These are phyloP conservation scores for Aureobasidium sp. DNA, from an alignment of 2,329 filamentous ascomycete species.

Conservation along the genomic window DNA sequence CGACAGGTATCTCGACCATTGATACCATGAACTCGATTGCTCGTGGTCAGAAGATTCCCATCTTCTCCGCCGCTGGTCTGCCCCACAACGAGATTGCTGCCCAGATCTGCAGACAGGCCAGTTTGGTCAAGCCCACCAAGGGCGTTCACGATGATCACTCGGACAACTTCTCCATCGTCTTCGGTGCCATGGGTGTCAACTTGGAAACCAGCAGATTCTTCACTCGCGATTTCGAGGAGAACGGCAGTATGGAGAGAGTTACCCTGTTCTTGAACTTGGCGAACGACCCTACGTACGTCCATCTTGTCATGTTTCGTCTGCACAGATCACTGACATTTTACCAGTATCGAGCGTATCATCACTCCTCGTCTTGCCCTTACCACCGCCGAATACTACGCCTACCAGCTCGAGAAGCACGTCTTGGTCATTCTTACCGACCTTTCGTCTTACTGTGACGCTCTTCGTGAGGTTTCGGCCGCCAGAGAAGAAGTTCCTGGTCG, in stretches of 20 bases:
- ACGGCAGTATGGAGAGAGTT: conserved; percentile 93
- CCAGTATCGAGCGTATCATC: conserved; percentile 97
- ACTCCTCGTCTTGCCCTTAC: conserved; percentile 96
- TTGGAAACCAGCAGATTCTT: conserved; percentile 98
- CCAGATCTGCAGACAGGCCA: conserved; percentile 95
- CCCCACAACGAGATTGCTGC: conserved; percentile 99
- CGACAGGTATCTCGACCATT: conserved; percentile 97
- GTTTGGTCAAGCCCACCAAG: conserved; percentile 86
- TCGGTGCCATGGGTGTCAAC: conserved; percentile 99
- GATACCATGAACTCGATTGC: conserved; percentile 92
- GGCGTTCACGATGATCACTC: conserved; percentile 93
- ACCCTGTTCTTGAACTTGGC: conserved; percentile 98
- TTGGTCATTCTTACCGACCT: conserved; percentile 97
- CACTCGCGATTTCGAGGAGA: conserved; percentile 97
- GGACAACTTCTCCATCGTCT: conserved; percentile 99
- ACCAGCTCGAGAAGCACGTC: conserved; percentile 99
- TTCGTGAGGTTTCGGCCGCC: conserved; percentile 96
- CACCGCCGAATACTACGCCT: conserved; percentile 98
- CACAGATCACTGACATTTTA: neutral
- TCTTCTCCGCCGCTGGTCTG: conserved; percentile 96
- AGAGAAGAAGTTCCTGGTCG: conserved; percentile 98
- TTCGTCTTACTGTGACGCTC: conserved; percentile 95
- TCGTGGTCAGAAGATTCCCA: conserved; percentile 98
- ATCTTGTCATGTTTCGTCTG: neutral
- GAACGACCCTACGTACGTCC: conserved; percentile 86